Base-by-base conservation (phyloP, 176 grass and related monocot species). In the Poa pratensis region DNA sequence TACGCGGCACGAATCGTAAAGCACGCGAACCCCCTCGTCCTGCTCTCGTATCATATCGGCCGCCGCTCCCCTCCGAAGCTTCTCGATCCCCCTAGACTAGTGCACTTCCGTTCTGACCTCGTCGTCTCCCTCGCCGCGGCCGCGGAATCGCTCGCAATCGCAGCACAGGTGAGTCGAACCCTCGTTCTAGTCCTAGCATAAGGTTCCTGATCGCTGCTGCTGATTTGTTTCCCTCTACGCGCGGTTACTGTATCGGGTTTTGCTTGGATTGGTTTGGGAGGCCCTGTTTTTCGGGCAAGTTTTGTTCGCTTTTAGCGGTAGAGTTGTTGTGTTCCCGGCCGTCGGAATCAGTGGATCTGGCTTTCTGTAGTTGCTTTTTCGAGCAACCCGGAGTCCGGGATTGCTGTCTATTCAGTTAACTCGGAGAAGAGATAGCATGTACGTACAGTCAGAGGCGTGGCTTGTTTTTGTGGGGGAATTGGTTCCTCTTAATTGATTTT, bases 51-150 rank as follows among this genome's bases (percentile, higher is more conserved):
- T 42, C 40, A 43, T 43, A 10, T 43, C 42, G 42, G 42, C 42
- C 42, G 42, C 75, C 77, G 59, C 87, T 30, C 50, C 87, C 50
- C 69, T 40, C 23, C 39, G 82, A 76, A 88, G 73, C 73, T 78
- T 76, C 82, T 76, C 26, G 82, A 80, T 42, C 87, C 48, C 34
- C 22, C 6, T 14, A 64, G 7, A 5, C 42, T 43, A 50, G 5
- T 3, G 3, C 39, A 26, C 49, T 74, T 16, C 45, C 65, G 30
- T 45, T 19, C 45, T 20, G 64, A 20, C 71, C 22, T 30, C 67
- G 67, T 28, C 82, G 43, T 34, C 75, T 43, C n/a, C n/a, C 20
- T 7, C 59, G 69, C 59, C 49, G 60, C 82, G 50, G 68, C 28
- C 37, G 59, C 78, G 59, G 30, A 52, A 60, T 46, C 76, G 46